phyloP scores from a whole-genome alignment of 495 filamentous ascomycete genomes.

The Sordaria brevicollis region DNA sequence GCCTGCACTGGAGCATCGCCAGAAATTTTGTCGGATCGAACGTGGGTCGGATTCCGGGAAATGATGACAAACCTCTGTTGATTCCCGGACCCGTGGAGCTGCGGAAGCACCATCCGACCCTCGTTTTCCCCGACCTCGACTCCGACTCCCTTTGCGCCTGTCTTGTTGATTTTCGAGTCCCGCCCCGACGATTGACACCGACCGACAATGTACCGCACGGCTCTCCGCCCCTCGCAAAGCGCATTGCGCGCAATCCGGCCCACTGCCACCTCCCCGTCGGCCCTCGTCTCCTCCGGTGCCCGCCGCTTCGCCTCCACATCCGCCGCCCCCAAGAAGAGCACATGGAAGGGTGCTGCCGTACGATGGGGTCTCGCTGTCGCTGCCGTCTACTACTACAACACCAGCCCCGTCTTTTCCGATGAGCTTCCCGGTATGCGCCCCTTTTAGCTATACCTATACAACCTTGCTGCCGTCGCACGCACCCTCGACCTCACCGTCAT shows the following conservation, averaged over 20 bases:
- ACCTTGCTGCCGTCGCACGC: neutral
- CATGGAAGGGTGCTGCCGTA: slow-evolving; percentile 67
- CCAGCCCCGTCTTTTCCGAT: slow-evolving; percentile 75
- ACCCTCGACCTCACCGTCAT: slow-evolving; percentile 13
- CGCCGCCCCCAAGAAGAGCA: slow-evolving; percentile 57
- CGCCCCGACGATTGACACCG: no score
- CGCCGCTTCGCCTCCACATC: slow-evolving; percentile 65
- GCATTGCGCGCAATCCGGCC: slow-evolving; percentile 30
- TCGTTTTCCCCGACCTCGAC: slow-evolving; percentile 3
- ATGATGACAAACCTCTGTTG: slow-evolving; percentile 18
- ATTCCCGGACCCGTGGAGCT: neutral
- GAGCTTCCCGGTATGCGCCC: slow-evolving; percentile 57
- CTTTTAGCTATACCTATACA: neutral
- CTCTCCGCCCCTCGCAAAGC: slow-evolving; percentile 45
- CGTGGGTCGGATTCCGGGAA: neutral
- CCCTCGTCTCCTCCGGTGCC: slow-evolving; percentile 13
- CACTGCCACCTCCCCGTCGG: slow-evolving; percentile 1
- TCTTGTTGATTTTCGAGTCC: neutral
- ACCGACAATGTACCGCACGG: slow-evolving; percentile 50
- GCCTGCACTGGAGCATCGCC: slow-evolving; percentile 4
- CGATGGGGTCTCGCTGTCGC: slow-evolving; percentile 69
- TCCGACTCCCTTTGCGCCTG: neutral
- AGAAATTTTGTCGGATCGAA: slow-evolving; percentile 17
- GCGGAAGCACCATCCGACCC: slow-evolving; percentile 6
- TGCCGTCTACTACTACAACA: slow-evolving; percentile 89